Evolutionary conservation across 495 filamentous ascomycete species (phyloP).

Genomic region (Neurospora sp.): DNA sequence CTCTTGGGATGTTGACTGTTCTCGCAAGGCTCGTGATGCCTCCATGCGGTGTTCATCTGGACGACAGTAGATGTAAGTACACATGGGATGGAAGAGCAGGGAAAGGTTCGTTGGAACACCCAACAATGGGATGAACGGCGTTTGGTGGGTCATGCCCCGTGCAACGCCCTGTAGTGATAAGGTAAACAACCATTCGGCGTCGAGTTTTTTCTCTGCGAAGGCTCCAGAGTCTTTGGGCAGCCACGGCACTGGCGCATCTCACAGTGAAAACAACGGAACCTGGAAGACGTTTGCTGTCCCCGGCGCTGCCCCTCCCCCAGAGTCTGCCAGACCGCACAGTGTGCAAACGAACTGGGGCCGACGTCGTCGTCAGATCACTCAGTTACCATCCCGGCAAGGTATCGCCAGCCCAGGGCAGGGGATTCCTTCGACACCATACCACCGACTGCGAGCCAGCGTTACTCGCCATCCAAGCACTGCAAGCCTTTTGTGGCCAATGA

Average conservation of each 20-base stretch:
- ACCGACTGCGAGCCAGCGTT: not conserved
- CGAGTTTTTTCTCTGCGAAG: not conserved
- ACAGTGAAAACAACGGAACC: not conserved
- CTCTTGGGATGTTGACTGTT: not conserved
- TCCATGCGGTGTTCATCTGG: not conserved
- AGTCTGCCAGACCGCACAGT: not conserved
- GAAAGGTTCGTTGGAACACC: not conserved
- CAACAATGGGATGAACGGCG: not conserved
- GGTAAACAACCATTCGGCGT: not conserved
- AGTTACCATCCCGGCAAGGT: not conserved
- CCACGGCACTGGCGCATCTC: not conserved
- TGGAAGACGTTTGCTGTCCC: too few species aligned
- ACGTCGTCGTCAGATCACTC: not conserved
- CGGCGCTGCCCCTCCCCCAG: not conserved
- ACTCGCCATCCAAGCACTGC: not conserved
- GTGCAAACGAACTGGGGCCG: not conserved
- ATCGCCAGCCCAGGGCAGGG: not conserved
- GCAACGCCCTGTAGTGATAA: not conserved
- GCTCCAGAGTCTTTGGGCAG: not conserved
- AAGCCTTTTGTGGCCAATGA: not conserved
- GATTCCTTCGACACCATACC: not conserved
- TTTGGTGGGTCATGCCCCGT: not conserved
- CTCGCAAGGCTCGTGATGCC: not conserved
- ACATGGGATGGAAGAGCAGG: not conserved
- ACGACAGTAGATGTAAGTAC: not conserved